Conservation (phyloP, 2,329 filamentous ascomycete species). For the Botryotinia calthae region DNA sequence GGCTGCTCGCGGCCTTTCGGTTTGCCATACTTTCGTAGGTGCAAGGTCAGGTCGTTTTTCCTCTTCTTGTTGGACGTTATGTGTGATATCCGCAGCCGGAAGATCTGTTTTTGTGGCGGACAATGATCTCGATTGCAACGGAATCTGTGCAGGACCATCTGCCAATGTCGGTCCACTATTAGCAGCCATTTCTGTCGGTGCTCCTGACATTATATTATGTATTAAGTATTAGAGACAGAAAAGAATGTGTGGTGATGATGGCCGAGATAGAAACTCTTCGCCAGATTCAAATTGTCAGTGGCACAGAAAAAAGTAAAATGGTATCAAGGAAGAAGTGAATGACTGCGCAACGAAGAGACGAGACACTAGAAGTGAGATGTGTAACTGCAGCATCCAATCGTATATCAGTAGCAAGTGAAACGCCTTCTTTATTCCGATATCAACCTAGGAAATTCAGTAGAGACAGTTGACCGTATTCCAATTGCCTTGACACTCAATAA, state of each 20-base stretch:
- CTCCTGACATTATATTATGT: neutral
- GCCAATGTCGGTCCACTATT: neutral
- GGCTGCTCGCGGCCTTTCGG: slow-evolving; percentile 30
- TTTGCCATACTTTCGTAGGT: slow-evolving; percentile 28
- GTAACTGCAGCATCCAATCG: neutral
- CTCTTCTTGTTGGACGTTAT: neutral
- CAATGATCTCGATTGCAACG: neutral
- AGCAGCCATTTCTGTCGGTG: slow-evolving; percentile 5
- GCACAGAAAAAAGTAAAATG: no score
- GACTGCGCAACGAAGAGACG: neutral
- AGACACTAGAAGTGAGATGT: neutral
- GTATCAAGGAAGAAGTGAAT: neutral
- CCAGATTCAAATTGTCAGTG: neutral
- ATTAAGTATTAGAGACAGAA: slow-evolving; percentile 7
- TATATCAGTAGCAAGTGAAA: neutral
- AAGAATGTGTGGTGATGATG: neutral
- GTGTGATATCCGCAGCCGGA: neutral
- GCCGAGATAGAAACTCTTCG: neutral
- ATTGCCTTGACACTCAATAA: neutral
- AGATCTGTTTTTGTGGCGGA: neutral
- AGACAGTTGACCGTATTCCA: neutral
- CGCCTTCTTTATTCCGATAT: neutral
- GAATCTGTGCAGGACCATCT: neutral
- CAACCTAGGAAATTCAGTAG: neutral
- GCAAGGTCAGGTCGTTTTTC: slow-evolving; percentile 8